Conservation (phyloP, 2,329 filamentous ascomycete species). For the Lachnellula occidentalis region DNA sequence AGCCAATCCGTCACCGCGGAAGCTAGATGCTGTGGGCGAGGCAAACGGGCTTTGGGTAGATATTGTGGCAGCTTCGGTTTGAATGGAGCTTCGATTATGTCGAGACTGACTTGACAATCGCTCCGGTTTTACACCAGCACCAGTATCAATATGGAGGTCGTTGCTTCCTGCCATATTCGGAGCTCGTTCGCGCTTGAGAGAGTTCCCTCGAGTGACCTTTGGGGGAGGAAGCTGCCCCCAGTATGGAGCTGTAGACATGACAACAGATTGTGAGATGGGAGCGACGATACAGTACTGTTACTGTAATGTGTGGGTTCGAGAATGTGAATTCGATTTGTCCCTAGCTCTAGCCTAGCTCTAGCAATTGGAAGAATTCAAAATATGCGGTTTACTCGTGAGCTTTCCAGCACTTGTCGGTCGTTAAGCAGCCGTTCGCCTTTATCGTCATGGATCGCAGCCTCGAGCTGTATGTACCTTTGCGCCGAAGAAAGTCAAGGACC, state of each 20-base stretch:
- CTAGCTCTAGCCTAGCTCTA: neutral
- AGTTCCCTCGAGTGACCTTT: slow-evolving; percentile 34
- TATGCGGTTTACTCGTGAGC: neutral
- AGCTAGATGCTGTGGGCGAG: slow-evolving; percentile 48
- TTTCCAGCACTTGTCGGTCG: neutral
- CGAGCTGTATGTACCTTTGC: slow-evolving; percentile 8
- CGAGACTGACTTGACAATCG: slow-evolving; percentile 36
- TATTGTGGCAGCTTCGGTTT: slow-evolving; percentile 53
- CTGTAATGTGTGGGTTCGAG: too few relatives aligned
- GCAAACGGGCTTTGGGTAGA: slow-evolving; percentile 53
- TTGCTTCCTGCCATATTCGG: slow-evolving; percentile 12
- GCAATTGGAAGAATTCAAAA: neutral
- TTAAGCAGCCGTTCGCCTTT: neutral
- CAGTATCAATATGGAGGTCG: slow-evolving; percentile 22
- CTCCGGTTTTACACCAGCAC: slow-evolving; percentile 15
- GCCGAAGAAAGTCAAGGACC: neutral
- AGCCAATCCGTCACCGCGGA: slow-evolving; percentile 47
- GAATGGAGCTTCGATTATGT: slow-evolving; percentile 40
- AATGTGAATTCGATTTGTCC: neutral
- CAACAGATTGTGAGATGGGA: neutral
- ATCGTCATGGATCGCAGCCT: slow-evolving; percentile 17
- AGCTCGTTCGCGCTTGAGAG: slow-evolving; percentile 33
- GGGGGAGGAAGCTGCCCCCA: slow-evolving; percentile 53
- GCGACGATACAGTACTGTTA: neutral
- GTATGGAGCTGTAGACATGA: slow-evolving; percentile 33